phyloP scores from a whole-genome alignment of 1,139 yeast genomes.

The Kluyveromyces marxianus region DNA sequence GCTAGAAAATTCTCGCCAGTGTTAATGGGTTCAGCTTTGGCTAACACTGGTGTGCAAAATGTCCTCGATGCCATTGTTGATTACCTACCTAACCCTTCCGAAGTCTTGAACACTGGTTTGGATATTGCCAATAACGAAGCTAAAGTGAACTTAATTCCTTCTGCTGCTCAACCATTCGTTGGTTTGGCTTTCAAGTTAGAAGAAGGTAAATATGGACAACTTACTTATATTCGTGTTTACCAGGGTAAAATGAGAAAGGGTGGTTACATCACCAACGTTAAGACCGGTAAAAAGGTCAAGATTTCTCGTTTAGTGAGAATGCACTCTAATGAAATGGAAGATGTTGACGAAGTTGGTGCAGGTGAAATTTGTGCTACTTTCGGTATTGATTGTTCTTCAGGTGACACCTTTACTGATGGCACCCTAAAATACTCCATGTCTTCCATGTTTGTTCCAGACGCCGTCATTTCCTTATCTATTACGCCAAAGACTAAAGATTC shows the following conservation, averaged over 20 bases:
- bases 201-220: slow-evolving; percentile 96
- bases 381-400: slow-evolving; percentile 99
- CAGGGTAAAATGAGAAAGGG: slow-evolving; percentile 95
- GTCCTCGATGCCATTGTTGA: slow-evolving; percentile 95
- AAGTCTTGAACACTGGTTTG: slow-evolving; percentile 81
- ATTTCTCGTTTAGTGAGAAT: slow-evolving; percentile 93
- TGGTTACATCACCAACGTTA: slow-evolving; percentile 76
- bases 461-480: slow-evolving; percentile 89
- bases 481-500: slow-evolving; percentile 85
- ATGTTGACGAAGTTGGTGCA: slow-evolving; percentile 88
- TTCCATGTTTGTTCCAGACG: slow-evolving; percentile 97
- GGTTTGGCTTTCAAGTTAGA: slow-evolving; percentile 96
- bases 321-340: slow-evolving; percentile 99
- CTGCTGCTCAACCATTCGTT: slow-evolving; percentile 73
- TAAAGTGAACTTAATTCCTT: slow-evolving; percentile 69
- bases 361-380: slow-evolving; percentile 99
- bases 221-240: slow-evolving; percentile 92
- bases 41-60: slow-evolving; percentile 90
- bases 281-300: slow-evolving; percentile 89
- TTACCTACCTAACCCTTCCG: slow-evolving; percentile 90
- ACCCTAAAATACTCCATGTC: slow-evolving; percentile 79
- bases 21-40: slow-evolving; percentile 96
- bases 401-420: slow-evolving; percentile 92
- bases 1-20: slow-evolving; percentile 97
- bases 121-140: slow-evolving; percentile 65